Evolutionary conservation across 352 stramenopile species (phyloP).

Genomic region (Pythium phragmiticola): DNA sequence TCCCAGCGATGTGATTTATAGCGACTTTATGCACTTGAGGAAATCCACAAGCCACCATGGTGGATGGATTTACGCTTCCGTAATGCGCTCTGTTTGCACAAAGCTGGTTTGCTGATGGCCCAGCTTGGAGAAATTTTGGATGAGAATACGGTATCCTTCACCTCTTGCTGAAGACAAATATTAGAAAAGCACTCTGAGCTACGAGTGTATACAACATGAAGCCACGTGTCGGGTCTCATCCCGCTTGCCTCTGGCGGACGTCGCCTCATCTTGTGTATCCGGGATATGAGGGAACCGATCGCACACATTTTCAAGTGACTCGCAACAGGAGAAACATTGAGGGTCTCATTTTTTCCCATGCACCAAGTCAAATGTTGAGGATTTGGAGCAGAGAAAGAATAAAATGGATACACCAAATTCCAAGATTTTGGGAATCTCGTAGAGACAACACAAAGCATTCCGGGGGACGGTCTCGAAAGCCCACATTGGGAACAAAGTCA

Average conservation of each 20-base stretch:
- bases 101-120: background rate
- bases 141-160: no score
- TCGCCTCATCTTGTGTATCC: no score
- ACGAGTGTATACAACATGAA: no score
- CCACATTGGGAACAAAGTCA: slow-evolving; percentile 2
- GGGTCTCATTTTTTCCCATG: background rate
- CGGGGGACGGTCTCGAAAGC: background rate
- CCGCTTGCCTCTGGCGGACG: no score
- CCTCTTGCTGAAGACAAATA: no score
- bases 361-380: no score
- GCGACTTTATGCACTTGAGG: background rate
- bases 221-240: no score
- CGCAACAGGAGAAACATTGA: no score
- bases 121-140: background rate
- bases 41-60: background rate
- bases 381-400: background rate
- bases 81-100: background rate
- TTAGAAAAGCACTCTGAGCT: no score
- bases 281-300: no score
- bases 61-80: background rate
- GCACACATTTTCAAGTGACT: no score
- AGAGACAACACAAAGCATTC: background rate
- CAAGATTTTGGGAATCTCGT: slow-evolving; percentile 10
- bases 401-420: background rate
- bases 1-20: no score